These are phyloP conservation scores for Zangia roseola DNA, from an alignment of 768 basidiomycete genomes.

Conservation along the genomic window DNA sequence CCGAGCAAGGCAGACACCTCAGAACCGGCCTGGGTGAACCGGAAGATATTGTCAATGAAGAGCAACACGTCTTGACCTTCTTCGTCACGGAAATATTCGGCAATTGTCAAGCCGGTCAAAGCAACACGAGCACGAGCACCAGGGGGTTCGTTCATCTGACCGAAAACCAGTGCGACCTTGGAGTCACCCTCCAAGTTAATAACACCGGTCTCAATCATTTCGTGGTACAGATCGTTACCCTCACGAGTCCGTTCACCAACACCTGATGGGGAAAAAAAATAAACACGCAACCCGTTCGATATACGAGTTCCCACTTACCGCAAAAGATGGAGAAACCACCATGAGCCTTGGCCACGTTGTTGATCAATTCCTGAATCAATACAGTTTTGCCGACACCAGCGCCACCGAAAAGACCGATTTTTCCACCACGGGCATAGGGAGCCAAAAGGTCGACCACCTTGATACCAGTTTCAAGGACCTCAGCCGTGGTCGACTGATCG, in stretches of 20 bases:
- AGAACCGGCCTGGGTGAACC: constrained; percentile 99
- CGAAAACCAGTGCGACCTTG: constrained; percentile 99
- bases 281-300: not conserved
- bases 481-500: constrained; percentile 98
- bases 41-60: constrained; percentile 99
- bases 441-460: constrained; percentile 99
- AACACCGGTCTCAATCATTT: constrained; percentile 99
- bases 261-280: constrained; percentile 48
- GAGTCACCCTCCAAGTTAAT: constrained; percentile 99
- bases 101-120: constrained; percentile 97
- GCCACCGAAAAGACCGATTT: constrained; percentile 99
- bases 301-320: constrained; percentile 46
- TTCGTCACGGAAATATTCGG: constrained; percentile 99
- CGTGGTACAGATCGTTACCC: constrained; percentile 99
- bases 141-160: constrained; percentile 99
- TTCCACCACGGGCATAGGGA: constrained; percentile 99
- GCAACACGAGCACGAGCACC: constrained; percentile 99
- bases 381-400: constrained; percentile 99
- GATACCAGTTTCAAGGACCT: constrained; percentile 99
- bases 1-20: constrained; percentile 99
- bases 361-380: constrained; percentile 99
- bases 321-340: constrained; percentile 99
- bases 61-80: constrained; percentile 99
- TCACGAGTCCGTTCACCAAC: constrained; percentile 99
- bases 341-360: constrained; percentile 99